Percentiles rank a stretch among this genome's conserved stretches.
Evolutionary conservation across 257 asterid genomes (phyloP).

Genomic region (Lavandula angustifolia): DNA sequence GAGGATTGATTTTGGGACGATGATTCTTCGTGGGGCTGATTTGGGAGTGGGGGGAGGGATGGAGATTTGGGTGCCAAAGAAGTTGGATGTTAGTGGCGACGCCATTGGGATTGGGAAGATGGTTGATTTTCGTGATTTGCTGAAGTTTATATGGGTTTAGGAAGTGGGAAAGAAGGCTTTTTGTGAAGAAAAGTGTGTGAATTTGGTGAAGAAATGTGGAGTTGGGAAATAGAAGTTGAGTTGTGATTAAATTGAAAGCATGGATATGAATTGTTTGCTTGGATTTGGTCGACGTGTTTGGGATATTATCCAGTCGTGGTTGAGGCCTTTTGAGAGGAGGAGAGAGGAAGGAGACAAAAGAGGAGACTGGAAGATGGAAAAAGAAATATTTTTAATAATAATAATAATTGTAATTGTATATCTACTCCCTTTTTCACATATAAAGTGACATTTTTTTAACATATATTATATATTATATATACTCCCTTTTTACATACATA

Average conservation of each 20-base stretch:
- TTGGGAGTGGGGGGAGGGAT: slow-evolving; percentile 72
- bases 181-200: not conserved
- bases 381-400: too few relatives aligned
- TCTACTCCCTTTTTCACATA: too few relatives aligned
- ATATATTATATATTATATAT: too few relatives aligned
- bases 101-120: slow-evolving; percentile 40
- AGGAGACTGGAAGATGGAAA: slow-evolving; percentile 1
- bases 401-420: too few relatives aligned
- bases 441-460: too few relatives aligned
- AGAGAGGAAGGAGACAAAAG: slow-evolving; percentile 3
- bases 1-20: slow-evolving; percentile 51
- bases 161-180: slow-evolving; percentile 10
- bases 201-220: slow-evolving; percentile 7
- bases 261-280: slow-evolving; percentile 38
- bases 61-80: slow-evolving; percentile 61
- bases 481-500: too few relatives aligned
- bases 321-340: not conserved
- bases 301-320: slow-evolving; percentile 50
- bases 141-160: slow-evolving; percentile 12
- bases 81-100: slow-evolving; percentile 50
- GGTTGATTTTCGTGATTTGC: slow-evolving; percentile 12
- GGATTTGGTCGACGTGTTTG: slow-evolving; percentile 55
- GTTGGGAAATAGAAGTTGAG: slow-evolving; percentile 15
- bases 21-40: slow-evolving; percentile 53
- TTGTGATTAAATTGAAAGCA: slow-evolving; percentile 46